Conservation (phyloP, 2,329 filamentous ascomycete genomes). For the Aureobasidium sp. region DNA sequence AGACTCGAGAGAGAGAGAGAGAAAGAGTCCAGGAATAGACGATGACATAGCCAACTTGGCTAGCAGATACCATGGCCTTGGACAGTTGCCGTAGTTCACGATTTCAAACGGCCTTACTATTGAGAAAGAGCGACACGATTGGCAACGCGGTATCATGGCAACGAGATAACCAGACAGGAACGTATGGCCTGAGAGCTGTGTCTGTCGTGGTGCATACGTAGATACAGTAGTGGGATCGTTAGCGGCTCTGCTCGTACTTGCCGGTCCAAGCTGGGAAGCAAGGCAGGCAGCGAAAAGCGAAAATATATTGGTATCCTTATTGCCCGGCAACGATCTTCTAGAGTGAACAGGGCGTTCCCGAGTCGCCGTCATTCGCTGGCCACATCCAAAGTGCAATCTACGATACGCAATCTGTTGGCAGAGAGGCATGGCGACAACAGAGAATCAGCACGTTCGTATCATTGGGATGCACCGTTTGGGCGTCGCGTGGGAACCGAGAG, state of each 20-base stretch:
- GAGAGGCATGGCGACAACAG: neutral
- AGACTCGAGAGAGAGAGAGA: too few relatives aligned
- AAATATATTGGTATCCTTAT: constrained; percentile 1
- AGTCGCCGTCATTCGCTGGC: constrained; percentile 1
- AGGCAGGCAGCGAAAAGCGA: constrained; percentile 8
- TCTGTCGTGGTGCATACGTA: constrained; percentile 8
- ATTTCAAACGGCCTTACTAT: neutral
- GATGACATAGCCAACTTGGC: neutral
- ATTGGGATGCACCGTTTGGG: neutral
- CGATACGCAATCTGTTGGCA: neutral
- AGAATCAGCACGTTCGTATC: neutral
- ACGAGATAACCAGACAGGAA: constrained; percentile 9
- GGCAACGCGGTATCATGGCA: constrained; percentile 9
- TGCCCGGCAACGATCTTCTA: constrained; percentile 6
- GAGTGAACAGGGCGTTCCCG: constrained; percentile 4
- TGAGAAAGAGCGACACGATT: neutral
- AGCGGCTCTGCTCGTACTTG: constrained; percentile 3
- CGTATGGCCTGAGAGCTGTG: constrained; percentile 8
- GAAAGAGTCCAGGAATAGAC: neutral
- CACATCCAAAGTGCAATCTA: neutral
- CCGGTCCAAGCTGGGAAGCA: constrained; percentile 7
- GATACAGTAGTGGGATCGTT: constrained; percentile 4
- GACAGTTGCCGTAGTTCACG: constrained; percentile 4
- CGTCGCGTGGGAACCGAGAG: neutral
- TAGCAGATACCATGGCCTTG: neutral